Conservation (phyloP, 2,329 filamentous ascomycete genomes). For the Diplodia seriata region DNA sequence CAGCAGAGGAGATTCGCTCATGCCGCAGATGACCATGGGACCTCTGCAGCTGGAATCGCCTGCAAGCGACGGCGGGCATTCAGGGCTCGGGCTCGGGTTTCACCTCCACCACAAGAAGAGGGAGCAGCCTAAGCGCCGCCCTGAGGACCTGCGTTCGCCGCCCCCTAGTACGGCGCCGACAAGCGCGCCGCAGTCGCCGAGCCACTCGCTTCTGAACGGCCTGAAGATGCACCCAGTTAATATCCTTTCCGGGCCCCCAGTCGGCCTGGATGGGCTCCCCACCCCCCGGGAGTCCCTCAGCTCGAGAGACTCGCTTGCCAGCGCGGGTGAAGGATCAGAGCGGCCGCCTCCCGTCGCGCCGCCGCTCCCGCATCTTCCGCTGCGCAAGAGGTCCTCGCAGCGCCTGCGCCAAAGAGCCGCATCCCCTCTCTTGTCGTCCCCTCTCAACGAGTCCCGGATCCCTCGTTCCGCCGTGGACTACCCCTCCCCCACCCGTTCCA, state of each 20-base stretch:
- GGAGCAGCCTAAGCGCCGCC: constrained; percentile 28
- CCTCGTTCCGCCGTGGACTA: constrained; percentile 33
- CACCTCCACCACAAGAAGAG: constrained; percentile 28
- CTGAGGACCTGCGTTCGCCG: constrained; percentile 21
- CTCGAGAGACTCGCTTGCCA: constrained; percentile 28
- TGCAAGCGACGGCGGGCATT: constrained; percentile 15
- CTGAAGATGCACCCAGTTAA: constrained; percentile 31
- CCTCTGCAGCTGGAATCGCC: constrained; percentile 24
- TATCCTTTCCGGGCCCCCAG: constrained; percentile 23
- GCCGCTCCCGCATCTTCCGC: constrained; percentile 47
- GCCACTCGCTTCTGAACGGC: constrained; percentile 29
- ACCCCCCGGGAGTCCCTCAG: constrained; percentile 21
- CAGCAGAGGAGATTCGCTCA: constrained; percentile 12
- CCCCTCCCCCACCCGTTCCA: constrained; percentile 39
- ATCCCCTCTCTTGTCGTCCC: constrained; percentile 32
- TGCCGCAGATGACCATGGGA: constrained; percentile 31
- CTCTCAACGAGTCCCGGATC: constrained; percentile 28
- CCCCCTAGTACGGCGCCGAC: constrained; percentile 18
- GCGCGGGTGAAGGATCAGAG: constrained; percentile 17
- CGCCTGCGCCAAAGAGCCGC: constrained; percentile 36
- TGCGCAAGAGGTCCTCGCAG: constrained; percentile 47
- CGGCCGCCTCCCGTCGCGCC: constrained; percentile 29
- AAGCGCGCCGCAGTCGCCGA: constrained; percentile 31
- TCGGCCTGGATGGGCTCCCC: constrained; percentile 10
- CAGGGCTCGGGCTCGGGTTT: constrained; percentile 2